Evolutionary conservation across 2,329 filamentous ascomycete species (phyloP).

Genomic region (Lecanoromycetidae sp.): DNA sequence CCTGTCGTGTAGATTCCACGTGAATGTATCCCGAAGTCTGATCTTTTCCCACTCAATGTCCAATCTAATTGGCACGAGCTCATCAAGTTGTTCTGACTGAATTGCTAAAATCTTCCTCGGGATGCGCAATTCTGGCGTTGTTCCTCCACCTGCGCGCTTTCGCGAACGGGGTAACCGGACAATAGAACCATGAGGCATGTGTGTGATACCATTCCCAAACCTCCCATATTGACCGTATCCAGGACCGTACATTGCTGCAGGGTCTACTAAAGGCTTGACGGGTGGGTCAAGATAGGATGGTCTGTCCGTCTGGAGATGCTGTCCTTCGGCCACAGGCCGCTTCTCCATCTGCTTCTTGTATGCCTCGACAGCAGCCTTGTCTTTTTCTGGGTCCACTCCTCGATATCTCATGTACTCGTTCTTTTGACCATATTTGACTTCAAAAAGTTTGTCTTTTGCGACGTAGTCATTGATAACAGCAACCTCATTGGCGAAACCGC

Average conservation of each 20-base stretch:
- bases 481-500: conserved; percentile 48
- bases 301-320: conserved; percentile 1
- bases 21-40: conserved; percentile 91
- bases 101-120: conserved; percentile 66
- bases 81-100: conserved; percentile 83
- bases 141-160: conserved; percentile 62
- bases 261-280: conserved; percentile 43
- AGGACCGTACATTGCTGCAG: conserved; percentile 48
- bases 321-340: conserved; percentile 24
- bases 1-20: conserved; percentile 93
- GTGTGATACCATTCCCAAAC: conserved; percentile 52
- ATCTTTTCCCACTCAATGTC: conserved; percentile 95
- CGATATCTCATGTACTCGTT: conserved; percentile 54
- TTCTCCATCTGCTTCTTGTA: neutral
- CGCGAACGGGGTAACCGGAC: conserved; percentile 67
- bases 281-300: conserved; percentile 28
- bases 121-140: conserved; percentile 60
- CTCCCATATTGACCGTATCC: conserved; percentile 66
- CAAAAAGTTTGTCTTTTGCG: conserved; percentile 45
- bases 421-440: conserved; percentile 53
- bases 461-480: conserved; percentile 41
- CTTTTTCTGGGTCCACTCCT: conserved; percentile 38
- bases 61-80: conserved; percentile 78
- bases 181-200: conserved; percentile 42
- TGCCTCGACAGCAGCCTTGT: neutral